Evolutionary conservation across 1,139 yeast genomes (phyloP).

Genomic region (Sugiyamaella neomexicana): DNA sequence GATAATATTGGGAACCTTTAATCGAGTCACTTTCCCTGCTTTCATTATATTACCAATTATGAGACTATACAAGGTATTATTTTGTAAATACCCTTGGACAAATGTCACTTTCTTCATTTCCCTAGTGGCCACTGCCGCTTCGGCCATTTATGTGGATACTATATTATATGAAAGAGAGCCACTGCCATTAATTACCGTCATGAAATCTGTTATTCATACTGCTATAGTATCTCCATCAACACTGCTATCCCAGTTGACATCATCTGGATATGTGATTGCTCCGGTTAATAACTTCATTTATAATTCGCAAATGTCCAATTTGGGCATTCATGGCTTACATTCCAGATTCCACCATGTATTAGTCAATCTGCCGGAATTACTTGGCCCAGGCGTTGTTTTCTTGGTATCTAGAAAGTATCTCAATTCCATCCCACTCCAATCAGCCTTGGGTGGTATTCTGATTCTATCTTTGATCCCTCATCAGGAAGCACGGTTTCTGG

Average conservation of each 20-base stretch:
- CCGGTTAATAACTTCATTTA: conserved; percentile 77
- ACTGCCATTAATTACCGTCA: conserved; percentile 1
- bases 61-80: conserved; percentile 30
- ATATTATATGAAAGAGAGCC: conserved; percentile 32
- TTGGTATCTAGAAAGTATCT: conserved; percentile 39
- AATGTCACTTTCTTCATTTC: conserved; percentile 33
- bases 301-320: conserved; percentile 59
- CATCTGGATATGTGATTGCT: conserved; percentile 50
- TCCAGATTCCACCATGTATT: conserved; percentile 71
- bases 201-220: neutral
- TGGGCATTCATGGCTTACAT: conserved; percentile 81
- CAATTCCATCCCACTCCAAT: conserved; percentile 45
- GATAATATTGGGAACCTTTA: conserved; percentile 70
- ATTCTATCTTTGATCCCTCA: conserved; percentile 76
- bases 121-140: conserved; percentile 37
- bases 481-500: conserved; percentile 83
- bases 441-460: conserved; percentile 61
- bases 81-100: conserved; percentile 32
- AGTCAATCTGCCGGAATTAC: conserved; percentile 71
- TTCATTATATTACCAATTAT: conserved; percentile 63
- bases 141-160: conserved; percentile 60
- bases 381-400: conserved; percentile 72
- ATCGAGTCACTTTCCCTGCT: conserved; percentile 78
- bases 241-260: conserved; percentile 13
- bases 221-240: conserved; percentile 1